Percentiles rank a stretch among this genome's conserved stretches.
Conservation (phyloP, 1,139 yeast genomes). For the Komagataea norvegica region DNA sequence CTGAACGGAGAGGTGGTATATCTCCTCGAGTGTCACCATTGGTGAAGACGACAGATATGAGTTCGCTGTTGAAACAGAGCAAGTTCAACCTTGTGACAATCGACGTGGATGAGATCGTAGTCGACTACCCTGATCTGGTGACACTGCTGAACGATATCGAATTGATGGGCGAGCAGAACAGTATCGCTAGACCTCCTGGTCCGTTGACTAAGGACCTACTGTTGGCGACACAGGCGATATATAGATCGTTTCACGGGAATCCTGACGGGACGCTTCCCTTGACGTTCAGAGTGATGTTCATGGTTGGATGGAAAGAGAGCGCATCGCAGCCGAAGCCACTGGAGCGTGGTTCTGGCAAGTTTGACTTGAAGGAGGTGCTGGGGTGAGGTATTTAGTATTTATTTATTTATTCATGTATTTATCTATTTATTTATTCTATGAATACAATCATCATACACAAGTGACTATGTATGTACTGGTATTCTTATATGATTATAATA, state of each 20-base stretch:
- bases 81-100: conserved; percentile 78
- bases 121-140: conserved; percentile 73
- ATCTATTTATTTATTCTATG: conserved; percentile 1
- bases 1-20: conserved; percentile 74
- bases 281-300: conserved; percentile 69
- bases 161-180: conserved; percentile 81
- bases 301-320: conserved; percentile 88
- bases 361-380: conserved; percentile 61
- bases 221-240: conserved; percentile 72
- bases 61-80: conserved; percentile 65
- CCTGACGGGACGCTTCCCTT: conserved; percentile 41
- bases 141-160: conserved; percentile 68
- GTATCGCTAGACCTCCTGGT: conserved; percentile 51
- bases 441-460: too few species aligned
- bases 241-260: conserved; percentile 67
- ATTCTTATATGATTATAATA: too few species aligned
- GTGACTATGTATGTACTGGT: too few species aligned
- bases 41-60: conserved; percentile 74
- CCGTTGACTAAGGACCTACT: conserved; percentile 61
- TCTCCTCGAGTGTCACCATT: conserved; percentile 75
- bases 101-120: conserved; percentile 79
- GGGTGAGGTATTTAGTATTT: neutral
- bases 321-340: conserved; percentile 67
- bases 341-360: conserved; percentile 65
- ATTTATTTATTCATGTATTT: conserved; percentile 1